Evolutionary conservation across 2,329 filamentous ascomycete species (phyloP).

Genomic region (Fusarium incarnatum): DNA sequence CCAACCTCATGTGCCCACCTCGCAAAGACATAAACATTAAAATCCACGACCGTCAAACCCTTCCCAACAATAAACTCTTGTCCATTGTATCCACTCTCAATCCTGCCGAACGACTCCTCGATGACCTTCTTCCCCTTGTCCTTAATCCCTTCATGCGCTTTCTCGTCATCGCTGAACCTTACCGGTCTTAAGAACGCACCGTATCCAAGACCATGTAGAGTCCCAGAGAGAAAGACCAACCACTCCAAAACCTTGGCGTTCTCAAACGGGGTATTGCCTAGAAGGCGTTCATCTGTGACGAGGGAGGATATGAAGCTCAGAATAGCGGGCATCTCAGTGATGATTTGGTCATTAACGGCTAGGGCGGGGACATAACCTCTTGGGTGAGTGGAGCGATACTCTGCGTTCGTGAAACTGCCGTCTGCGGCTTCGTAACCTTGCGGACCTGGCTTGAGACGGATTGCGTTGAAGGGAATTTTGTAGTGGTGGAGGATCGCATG

Average conservation of each 20-base stretch:
- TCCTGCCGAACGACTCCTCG: conserved; percentile 8
- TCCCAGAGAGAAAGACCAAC: conserved; percentile 50
- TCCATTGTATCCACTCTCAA: not conserved
- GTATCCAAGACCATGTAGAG: conserved; percentile 48
- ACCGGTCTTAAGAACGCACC: conserved; percentile 42
- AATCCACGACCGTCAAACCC: conserved; percentile 31
- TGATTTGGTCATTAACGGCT: conserved; percentile 42
- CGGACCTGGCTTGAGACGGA: conserved; percentile 35
- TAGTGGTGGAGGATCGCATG: conserved; percentile 50
- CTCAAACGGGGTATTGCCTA: conserved; percentile 37
- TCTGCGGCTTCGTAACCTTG: conserved; percentile 46
- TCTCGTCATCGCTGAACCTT: conserved; percentile 44
- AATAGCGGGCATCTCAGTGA: conserved; percentile 52
- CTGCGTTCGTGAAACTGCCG: conserved; percentile 46
- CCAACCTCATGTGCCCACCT: conserved; percentile 24
- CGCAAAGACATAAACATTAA: conserved; percentile 40
- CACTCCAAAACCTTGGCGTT: conserved; percentile 49
- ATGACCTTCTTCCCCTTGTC: conserved; percentile 1
- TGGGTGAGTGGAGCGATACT: conserved; percentile 49
- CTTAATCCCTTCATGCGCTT: not conserved
- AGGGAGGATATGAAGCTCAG: conserved; percentile 49
- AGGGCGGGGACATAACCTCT: conserved; percentile 50
- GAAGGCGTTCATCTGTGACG: conserved; percentile 27
- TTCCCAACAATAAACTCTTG: conserved; percentile 15
- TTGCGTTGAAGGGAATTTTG: conserved; percentile 40